Evolutionary conservation across 140 eudicot genomes (phyloP), one percentile per base, ranked within the genome.

Genomic region (Oenanthe javanica): DNA sequence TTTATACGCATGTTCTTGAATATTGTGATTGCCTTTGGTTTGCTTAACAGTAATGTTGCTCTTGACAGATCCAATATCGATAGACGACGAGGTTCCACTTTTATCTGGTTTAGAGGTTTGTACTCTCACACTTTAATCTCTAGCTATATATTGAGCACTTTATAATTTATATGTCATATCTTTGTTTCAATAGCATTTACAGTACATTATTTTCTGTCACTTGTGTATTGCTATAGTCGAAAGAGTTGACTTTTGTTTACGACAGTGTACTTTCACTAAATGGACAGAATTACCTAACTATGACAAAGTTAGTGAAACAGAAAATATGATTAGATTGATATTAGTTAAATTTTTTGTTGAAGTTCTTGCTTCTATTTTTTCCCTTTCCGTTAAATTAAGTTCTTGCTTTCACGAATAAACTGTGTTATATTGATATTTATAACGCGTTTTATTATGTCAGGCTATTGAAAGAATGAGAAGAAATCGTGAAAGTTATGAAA

Each of bases 91-190:
- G 79, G 85, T 94, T 61, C 97, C 98, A n/a, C 81, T 91, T 81
- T 90, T 94, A 81, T 88, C 98, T 25, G 86, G 91, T 80, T 67
- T 86, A 72, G 97, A 94, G 98, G 98, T 93, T 81, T 61, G 55
- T 48, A 45, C 66, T 42, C 79, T 73, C 27, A 10, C 49, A 18
- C 76, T 72, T 43, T 18, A 7, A 19, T 72, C 48, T 72, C 27
- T 38, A 72, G 40, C 40, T 38, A 70, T 15, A 9, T 42, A 40
- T 31, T 70, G 19, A 51, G 63, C 75, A 81, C 14, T 59, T 11
- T 1, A 43, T 75, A 75, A n/a, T 31, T 48, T 9, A 31, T 31
- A 31, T 31, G 36, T 31, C 36, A 18, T 50, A 27, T 76, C 27
- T 46, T 27, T 50, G 42, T 14, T 4, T 47, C 70, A 61, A 61